Evolutionary conservation across 768 basidiomycete genomes (phyloP), one percentile per base, ranked within the genome.

Genomic region (Hydnomerulius pinastri): DNA sequence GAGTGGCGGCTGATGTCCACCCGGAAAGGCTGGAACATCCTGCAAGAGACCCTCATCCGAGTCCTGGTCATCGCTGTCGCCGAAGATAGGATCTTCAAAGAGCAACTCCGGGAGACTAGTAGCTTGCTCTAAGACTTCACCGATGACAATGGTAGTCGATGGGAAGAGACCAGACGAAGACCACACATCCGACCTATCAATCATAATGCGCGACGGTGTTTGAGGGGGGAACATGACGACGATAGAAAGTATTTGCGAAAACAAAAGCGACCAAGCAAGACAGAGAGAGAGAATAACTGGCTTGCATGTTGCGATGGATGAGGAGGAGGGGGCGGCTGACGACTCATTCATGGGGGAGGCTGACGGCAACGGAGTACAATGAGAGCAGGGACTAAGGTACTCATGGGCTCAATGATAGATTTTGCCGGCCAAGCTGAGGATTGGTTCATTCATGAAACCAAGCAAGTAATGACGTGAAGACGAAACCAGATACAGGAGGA

Each of bases 1-100:
- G 28, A 69, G 46, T 7, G 59, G 61, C 11, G 63, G 70, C 30
- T 18, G 56, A 17, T 51, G 58, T 17, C 58, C 56, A 21, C 50
- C 29, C 17, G 72, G 69, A 50, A 73, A 73, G 44, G 70, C 54
- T 35, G 69, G 68, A 35, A 66, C 42, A 15, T 61, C 52, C 28
- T 58, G 58, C 52, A 57, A 58, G 32, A 17, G 7, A 48, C 44
- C 43, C 43, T 56, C 52, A 35, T 57, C 59, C 45, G 43, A 33
- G 37, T 42, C 36, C 25, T 52, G 23, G 38, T 46, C 49, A 11
- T 51, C 48, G 33, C 53, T 38, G 50, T 51, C 54, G 43, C 53
- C 58, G 32, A 58, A 55, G n/a, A 50, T 47, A 27, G 61, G 42
- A 18, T 56, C 50, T 36, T 59, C 56, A 9, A 60, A 48, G 2